Evolutionary conservation across 1,284 basidiomycete species (phyloP).

Genomic region (Grifola frondosa): DNA sequence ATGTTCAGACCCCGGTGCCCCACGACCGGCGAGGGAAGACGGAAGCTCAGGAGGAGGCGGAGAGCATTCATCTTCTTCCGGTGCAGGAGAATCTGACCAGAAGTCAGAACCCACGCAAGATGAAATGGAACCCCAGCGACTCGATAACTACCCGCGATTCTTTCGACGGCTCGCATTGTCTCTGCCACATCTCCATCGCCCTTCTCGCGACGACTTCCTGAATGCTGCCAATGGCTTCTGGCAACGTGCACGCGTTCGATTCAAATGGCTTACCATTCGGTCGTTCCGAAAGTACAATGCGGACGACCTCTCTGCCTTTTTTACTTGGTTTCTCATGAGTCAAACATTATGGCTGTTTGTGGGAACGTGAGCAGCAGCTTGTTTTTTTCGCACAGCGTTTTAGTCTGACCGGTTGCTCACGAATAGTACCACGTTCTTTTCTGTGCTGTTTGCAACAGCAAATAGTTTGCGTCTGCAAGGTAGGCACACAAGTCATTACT

Average conservation of each 20-base stretch:
- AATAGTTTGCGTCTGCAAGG: conserved; percentile 92
- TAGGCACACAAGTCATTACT: conserved; percentile 31
- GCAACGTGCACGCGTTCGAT: conserved; percentile 87
- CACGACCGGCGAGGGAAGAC: neutral
- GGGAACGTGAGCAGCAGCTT: conserved; percentile 73
- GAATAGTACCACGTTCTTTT: conserved; percentile 90
- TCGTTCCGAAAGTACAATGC: conserved; percentile 95
- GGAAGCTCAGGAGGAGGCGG: neutral
- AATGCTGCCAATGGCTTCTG: conserved; percentile 86
- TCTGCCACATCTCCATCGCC: conserved; percentile 77
- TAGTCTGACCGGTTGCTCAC: conserved; percentile 15
- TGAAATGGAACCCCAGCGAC: conserved; percentile 34
- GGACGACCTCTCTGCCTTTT: conserved; percentile 95
- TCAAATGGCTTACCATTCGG: conserved; percentile 97
- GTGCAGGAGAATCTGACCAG: neutral
- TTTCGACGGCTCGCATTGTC: conserved; percentile 75
- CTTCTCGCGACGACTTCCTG: conserved; percentile 86
- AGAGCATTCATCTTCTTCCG: no score
- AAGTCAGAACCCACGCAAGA: conserved; percentile 8
- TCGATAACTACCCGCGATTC: conserved; percentile 77
- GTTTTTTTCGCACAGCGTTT: neutral
- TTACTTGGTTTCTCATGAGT: conserved; percentile 93
- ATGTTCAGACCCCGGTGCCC: neutral
- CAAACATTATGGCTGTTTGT: conserved; percentile 93
- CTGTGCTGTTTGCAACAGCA: conserved; percentile 85